Conservation (phyloP, 805 yeast genomes). For the Metschnikowia baotianmanensis region DNA sequence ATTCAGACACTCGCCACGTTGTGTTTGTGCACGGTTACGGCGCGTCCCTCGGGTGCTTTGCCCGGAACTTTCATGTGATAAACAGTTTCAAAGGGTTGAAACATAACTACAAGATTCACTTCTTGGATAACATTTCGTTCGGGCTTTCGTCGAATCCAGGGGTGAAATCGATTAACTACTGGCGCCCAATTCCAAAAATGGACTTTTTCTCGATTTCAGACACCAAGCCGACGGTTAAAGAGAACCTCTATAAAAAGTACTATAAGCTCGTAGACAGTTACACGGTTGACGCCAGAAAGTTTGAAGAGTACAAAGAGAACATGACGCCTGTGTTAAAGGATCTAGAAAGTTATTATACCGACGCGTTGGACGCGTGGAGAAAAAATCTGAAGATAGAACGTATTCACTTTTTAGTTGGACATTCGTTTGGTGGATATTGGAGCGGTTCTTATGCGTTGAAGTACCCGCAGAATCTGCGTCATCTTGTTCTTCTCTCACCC, state of each 20-base stretch:
- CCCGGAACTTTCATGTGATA: slow-evolving; percentile 48
- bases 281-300: slow-evolving; percentile 26
- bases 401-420: slow-evolving; percentile 65
- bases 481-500: slow-evolving; percentile 65
- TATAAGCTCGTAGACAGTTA: slow-evolving; percentile 39
- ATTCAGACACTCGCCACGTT: slow-evolving; percentile 38
- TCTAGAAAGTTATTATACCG: slow-evolving; percentile 56
- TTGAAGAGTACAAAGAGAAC: slow-evolving; percentile 29
- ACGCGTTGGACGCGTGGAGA: slow-evolving; percentile 68
- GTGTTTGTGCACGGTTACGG: slow-evolving; percentile 60
- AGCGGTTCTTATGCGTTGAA: slow-evolving; percentile 60
- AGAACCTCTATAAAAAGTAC: slow-evolving; percentile 36
- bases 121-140: slow-evolving; percentile 49
- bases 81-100: slow-evolving; percentile 25
- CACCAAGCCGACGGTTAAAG: slow-evolving; percentile 25
- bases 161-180: slow-evolving; percentile 13
- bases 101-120: slow-evolving; percentile 45
- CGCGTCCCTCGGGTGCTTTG: slow-evolving; percentile 55
- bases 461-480: slow-evolving; percentile 53
- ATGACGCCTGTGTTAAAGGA: slow-evolving; percentile 39
- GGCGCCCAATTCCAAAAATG: slow-evolving; percentile 21
- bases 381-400: slow-evolving; percentile 43
- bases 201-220: slow-evolving; percentile 28
- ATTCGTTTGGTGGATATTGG: slow-evolving; percentile 78
- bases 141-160: slow-evolving; percentile 52